Evolutionary conservation across 2,329 filamentous ascomycete species (phyloP), one percentile per base, ranked within the genome.

Genomic region (Dendryphion nanum): DNA sequence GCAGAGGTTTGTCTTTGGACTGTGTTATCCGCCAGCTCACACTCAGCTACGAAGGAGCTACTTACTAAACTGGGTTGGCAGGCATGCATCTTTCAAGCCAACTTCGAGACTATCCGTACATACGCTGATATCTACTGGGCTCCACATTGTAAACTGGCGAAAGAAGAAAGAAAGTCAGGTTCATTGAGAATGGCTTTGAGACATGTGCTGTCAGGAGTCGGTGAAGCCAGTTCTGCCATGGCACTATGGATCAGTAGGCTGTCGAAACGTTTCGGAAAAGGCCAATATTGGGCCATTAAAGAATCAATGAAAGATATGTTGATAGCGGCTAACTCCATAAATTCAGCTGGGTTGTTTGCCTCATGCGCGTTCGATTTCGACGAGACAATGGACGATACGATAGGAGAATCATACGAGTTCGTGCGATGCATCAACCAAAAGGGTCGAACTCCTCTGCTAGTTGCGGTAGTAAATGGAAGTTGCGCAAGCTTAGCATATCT

Each of bases 1-100:
- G 45, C 42, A 35, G 40, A 48, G 28, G 18, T 42, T 18, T 41
- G 44, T 40, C 41, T 44, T 18, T 44, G 32, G 38, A 42, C 18
- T 32, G n/a, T 47, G 14, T 14, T 44, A 12, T 44, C 34, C 14
- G 19, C 28, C 3, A 30, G 21, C 20, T 23, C 23, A 20, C 30
- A 37, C 23, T n/a, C 28, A 20, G 24, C 20, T 12, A 33, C 37
- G 21, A n/a, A 38, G 30, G n/a, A 26, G 2, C 3, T 26, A n/a
- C 23, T 26, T 26, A 10, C 10, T 8, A 26, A 26, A 2, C n/a
- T 26, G n/a, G 23, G 23, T 26, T 26, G 10, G 2, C 23, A 26
- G 10, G 23, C 23, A n/a, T n/a, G n/a, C n/a, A 10, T n/a, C 10
- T 26, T n/a, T 26, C 23, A 26, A n/a, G 10, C 10, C n/a, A n/a